These are phyloP conservation scores for Peziza echinospora DNA, from an alignment of 495 filamentous ascomycete species.

Conservation along the genomic window DNA sequence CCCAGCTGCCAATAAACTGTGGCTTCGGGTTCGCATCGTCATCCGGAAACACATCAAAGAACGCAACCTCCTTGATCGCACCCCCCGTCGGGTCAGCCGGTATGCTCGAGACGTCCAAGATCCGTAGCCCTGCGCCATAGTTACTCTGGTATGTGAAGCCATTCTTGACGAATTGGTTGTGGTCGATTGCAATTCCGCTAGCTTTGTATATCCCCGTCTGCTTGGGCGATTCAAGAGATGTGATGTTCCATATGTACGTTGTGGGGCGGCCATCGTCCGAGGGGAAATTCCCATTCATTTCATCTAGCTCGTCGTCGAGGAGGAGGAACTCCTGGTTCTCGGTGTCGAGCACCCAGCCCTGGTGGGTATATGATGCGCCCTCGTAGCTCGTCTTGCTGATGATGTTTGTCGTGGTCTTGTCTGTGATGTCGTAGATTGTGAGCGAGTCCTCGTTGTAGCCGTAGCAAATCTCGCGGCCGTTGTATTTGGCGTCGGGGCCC, in stretches of 20 bases:
- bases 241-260: constrained; percentile 38
- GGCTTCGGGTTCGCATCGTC: constrained; percentile 27
- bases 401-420: constrained; percentile 27
- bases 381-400: constrained; percentile 35
- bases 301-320: constrained; percentile 40
- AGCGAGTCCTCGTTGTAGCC: constrained; percentile 32
- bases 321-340: constrained; percentile 33
- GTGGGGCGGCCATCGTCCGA: constrained; percentile 28
- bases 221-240: constrained; percentile 26
- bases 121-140: constrained; percentile 37
- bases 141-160: constrained; percentile 35
- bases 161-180: constrained; percentile 39
- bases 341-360: constrained; percentile 35
- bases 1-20: constrained; percentile 38
- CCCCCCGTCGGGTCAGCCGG: constrained; percentile 31
- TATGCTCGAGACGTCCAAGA: constrained; percentile 34
- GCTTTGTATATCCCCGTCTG: constrained; percentile 37
- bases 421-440: constrained; percentile 34
- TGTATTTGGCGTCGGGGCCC: constrained; percentile 32
- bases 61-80: constrained; percentile 32
- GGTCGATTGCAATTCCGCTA: constrained; percentile 31
- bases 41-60: constrained; percentile 40
- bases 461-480: constrained; percentile 36
- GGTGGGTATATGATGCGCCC: constrained; percentile 37
- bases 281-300: constrained; percentile 26